A percentile compares a stretch with the other conserved stretches of the same genome.
Conservation (phyloP, 495 filamentous ascomycete genomes). For the Penicillium alfredii region DNA sequence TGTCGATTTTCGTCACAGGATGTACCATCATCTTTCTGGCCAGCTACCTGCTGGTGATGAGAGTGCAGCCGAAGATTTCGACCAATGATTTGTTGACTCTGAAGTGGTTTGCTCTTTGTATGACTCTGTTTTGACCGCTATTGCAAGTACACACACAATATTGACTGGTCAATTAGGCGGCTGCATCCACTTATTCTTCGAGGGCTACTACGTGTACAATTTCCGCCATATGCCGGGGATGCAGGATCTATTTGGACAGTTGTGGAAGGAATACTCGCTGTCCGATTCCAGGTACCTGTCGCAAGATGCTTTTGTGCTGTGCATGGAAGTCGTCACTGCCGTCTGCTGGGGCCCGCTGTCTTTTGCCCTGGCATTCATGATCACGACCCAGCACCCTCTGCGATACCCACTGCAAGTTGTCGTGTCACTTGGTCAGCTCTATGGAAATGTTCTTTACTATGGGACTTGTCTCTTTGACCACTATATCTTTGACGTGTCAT, state of each 20-base stretch:
- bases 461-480: conserved; percentile 62
- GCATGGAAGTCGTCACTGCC: conserved; percentile 70
- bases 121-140: no score
- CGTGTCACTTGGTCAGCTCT: conserved; percentile 68
- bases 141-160: no score
- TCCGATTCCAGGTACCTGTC: conserved; percentile 74
- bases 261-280: conserved; percentile 79
- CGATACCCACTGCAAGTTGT: conserved; percentile 64
- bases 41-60: neutral
- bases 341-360: conserved; percentile 72
- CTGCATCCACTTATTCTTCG: conserved; percentile 64
- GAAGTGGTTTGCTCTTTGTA: conserved; percentile 1
- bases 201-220: conserved; percentile 65
- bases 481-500: conserved; percentile 43
- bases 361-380: conserved; percentile 52
- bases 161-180: no score
- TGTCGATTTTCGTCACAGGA: conserved; percentile 2
- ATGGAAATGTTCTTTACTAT: conserved; percentile 78
- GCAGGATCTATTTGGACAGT: conserved; percentile 56
- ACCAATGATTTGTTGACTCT: conserved; percentile 1
- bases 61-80: conserved; percentile 2
- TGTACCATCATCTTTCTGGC: conserved; percentile 1
- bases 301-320: conserved; percentile 64
- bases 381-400: conserved; percentile 47
- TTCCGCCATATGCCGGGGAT: conserved; percentile 39